A percentile compares a stretch with the other conserved stretches of the same genome.
Conservation (phyloP, 108 stramenopile genomes). For the Discostella pseudostelligera region DNA sequence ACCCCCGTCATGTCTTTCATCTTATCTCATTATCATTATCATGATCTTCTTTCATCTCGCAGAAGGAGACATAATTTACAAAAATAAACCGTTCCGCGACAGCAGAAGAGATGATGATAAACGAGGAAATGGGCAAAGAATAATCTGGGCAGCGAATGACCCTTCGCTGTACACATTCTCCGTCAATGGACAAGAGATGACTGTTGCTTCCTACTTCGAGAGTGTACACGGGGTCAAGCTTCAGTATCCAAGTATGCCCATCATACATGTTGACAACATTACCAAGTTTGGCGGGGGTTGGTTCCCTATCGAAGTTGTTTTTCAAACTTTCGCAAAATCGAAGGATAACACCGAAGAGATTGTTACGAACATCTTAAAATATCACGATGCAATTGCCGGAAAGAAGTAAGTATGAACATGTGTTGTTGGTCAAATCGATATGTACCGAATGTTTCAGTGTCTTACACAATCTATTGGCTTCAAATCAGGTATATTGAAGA, state of each 20-base stretch:
- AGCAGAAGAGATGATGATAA: constrained; percentile 5
- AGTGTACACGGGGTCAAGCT: neutral
- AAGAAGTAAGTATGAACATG: constrained; percentile 11
- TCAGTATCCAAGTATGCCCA: constrained; percentile 32
- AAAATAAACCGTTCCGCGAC: constrained; percentile 9
- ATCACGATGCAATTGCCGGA: constrained; percentile 30
- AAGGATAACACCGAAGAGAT: constrained; percentile 29
- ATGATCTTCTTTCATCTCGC: no score
- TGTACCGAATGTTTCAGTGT: no score
- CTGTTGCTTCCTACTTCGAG: constrained; percentile 10
- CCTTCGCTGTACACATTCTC: constrained; percentile 4
- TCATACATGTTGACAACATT: constrained; percentile 22
- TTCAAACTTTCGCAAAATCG: constrained; percentile 32
- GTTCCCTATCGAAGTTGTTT: constrained; percentile 39
- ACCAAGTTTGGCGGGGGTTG: constrained; percentile 16
- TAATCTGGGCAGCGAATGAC: constrained; percentile 6
- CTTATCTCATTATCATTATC: no score
- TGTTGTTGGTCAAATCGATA: neutral
- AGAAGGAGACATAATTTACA: neutral
- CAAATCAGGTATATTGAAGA: constrained; percentile 3
- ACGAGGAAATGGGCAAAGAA: neutral
- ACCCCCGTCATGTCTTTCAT: no score
- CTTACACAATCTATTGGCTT: no score
- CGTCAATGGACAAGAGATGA: neutral
- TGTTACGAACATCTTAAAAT: constrained; percentile 15